A percentile compares a stretch with the other conserved stretches of the same genome.
Conservation (phyloP, 1,284 basidiomycete genomes). For the Exobasidium cylindrosporum region DNA sequence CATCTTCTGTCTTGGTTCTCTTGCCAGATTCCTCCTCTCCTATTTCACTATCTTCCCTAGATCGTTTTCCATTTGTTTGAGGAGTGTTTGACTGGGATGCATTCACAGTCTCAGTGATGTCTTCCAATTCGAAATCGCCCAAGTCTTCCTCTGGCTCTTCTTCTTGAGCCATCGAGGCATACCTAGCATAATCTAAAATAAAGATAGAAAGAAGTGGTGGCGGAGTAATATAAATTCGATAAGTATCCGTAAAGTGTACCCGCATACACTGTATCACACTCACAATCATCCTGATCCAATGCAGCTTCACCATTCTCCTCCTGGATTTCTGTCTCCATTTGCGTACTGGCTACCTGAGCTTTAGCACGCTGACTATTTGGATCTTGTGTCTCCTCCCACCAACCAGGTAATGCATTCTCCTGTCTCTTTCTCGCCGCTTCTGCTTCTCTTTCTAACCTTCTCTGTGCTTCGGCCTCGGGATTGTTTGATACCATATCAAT, state of each 20-base stretch:
- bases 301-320: conserved; percentile 21
- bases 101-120: conserved; percentile 6
- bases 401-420: conserved; percentile 85
- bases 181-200: conserved; percentile 41
- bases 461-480: conserved; percentile 46
- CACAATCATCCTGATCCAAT: conserved; percentile 41
- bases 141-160: conserved; percentile 25
- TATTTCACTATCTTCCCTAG: conserved; percentile 14
- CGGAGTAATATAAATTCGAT: no score
- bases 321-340: conserved; percentile 27
- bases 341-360: conserved; percentile 20
- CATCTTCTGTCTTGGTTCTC: conserved; percentile 5
- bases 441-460: conserved; percentile 57
- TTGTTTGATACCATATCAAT: conserved; percentile 48
- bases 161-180: conserved; percentile 38
- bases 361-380: conserved; percentile 18
- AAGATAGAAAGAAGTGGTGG: conserved; percentile 1
- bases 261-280: no score
- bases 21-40: not conserved
- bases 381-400: conserved; percentile 70
- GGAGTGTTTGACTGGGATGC: not conserved
- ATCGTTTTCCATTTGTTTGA: conserved; percentile 9
- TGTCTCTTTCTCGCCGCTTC: conserved; percentile 58
- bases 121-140: conserved; percentile 33
- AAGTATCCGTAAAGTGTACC: no score